Evolutionary conservation across 352 stramenopile species (phyloP).

Genomic region (Pythium dissimile): DNA sequence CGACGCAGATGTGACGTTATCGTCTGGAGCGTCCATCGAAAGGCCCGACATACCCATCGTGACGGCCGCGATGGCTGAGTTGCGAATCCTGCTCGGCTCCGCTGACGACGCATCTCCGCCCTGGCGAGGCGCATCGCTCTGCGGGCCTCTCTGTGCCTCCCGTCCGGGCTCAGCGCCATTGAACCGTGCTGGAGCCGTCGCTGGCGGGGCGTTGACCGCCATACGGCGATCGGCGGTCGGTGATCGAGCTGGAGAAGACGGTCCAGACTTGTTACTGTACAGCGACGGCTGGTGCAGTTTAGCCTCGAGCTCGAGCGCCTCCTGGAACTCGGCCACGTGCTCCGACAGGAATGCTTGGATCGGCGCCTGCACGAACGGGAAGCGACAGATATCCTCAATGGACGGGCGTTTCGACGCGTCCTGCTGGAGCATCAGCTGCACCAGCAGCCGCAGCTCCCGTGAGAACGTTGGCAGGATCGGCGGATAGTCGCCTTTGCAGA

Average conservation of each 20-base stretch:
- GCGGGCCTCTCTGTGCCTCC: slow-evolving; percentile 13
- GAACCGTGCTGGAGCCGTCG: slow-evolving; percentile 23
- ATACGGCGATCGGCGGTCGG: slow-evolving; percentile 11
- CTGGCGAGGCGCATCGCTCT: slow-evolving; percentile 5
- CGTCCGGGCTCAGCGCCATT: slow-evolving; percentile 2
- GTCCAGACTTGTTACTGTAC: slow-evolving; percentile 31
- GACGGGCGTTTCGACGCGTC: slow-evolving; percentile 81
- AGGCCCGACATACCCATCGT: slow-evolving; percentile 19
- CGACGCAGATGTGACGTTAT: slow-evolving; percentile 28
- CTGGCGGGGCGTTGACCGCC: slow-evolving; percentile 26
- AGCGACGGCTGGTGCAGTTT: slow-evolving; percentile 81
- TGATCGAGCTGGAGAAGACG: background rate
- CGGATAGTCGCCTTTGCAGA: slow-evolving; percentile 84
- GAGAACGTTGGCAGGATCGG: slow-evolving; percentile 76
- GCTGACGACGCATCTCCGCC: background rate
- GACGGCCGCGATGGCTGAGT: slow-evolving; percentile 52
- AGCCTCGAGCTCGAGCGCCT: slow-evolving; percentile 82
- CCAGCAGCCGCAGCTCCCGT: slow-evolving; percentile 74
- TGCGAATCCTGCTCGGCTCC: slow-evolving; percentile 39
- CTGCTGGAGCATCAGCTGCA: slow-evolving; percentile 87
- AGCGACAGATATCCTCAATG: slow-evolving; percentile 88
- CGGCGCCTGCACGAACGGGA: slow-evolving; percentile 79
- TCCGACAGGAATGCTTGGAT: slow-evolving; percentile 85
- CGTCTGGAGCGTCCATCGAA: slow-evolving; percentile 30
- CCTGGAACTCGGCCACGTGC: slow-evolving; percentile 83